These are phyloP conservation scores for Pseudogymnoascus sp. DNA, from an alignment of 2,329 filamentous ascomycete species.

Conservation along the genomic window DNA sequence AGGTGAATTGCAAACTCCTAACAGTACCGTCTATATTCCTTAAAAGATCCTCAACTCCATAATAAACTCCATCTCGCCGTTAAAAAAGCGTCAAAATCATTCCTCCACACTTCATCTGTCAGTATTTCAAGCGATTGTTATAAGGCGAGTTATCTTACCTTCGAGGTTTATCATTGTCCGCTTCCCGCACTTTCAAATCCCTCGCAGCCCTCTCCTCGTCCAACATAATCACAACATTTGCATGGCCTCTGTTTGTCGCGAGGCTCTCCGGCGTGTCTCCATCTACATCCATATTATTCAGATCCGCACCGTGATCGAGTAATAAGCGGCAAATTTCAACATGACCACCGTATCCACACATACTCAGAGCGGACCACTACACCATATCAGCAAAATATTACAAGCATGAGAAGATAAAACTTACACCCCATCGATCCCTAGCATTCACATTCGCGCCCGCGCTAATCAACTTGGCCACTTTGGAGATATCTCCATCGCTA, in stretches of 20 bases:
- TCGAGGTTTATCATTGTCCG: conserved; percentile 10
- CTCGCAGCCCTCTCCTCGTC: conserved; percentile 21
- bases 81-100: neutral
- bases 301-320: conserved; percentile 25
- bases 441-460: conserved; percentile 28
- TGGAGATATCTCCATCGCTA: conserved; percentile 26
- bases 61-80: neutral
- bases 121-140: neutral
- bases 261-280: conserved; percentile 27
- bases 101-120: neutral
- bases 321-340: conserved; percentile 25
- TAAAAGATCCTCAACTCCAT: neutral
- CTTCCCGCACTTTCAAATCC: conserved; percentile 15
- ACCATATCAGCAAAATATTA: conserved; percentile 5
- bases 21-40: neutral
- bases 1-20: neutral
- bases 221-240: conserved; percentile 26
- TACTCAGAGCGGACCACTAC: conserved; percentile 27
- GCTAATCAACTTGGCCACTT: conserved; percentile 25
- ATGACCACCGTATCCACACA: conserved; percentile 27
- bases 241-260: conserved; percentile 25
- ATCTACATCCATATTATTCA: conserved; percentile 26
- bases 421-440: conserved; percentile 26
- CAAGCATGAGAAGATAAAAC: conserved; percentile 1
- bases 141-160: neutral